A percentile compares a stretch with the other conserved stretches of the same genome.
Conservation (phyloP, 257 asterid species). For the Scutellaria galericulata region DNA sequence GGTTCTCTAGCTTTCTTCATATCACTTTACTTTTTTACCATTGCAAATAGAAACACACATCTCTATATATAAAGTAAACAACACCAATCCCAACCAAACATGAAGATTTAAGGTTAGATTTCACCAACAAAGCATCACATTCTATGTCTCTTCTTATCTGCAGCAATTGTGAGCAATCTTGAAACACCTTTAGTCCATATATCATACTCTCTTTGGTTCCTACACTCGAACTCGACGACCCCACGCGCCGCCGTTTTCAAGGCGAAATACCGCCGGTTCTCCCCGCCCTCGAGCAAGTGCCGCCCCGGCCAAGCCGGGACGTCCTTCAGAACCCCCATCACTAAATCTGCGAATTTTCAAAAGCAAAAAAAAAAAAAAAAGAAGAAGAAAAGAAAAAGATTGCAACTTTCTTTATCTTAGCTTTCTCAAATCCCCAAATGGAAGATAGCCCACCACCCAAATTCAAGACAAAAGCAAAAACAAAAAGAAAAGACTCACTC, state of each 20-base stretch:
- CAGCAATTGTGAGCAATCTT: slow-evolving; percentile 74
- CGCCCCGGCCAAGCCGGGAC: slow-evolving; percentile 98
- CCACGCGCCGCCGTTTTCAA: slow-evolving; percentile 80
- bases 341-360: slow-evolving; percentile 64
- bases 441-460: slow-evolving; percentile 60
- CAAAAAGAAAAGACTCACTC: slow-evolving; percentile 57
- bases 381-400: slow-evolving; percentile 34
- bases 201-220: slow-evolving; percentile 84
- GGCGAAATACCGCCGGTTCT: slow-evolving; percentile 74
- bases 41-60: slow-evolving; percentile 33
- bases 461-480: slow-evolving; percentile 44
- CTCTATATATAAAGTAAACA: not conserved
- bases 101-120: slow-evolving; percentile 34
- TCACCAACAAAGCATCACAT: slow-evolving; percentile 30
- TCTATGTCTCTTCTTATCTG: slow-evolving; percentile 62
- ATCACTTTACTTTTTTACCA: slow-evolving; percentile 39
- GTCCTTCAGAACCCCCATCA: slow-evolving; percentile 79
- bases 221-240: slow-evolving; percentile 87
- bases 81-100: slow-evolving; percentile 47
- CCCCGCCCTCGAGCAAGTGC: slow-evolving; percentile 91
- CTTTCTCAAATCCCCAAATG: slow-evolving; percentile 88
- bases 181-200: slow-evolving; percentile 96
- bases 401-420: slow-evolving; percentile 41
- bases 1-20: slow-evolving; percentile 43
- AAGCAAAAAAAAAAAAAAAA: slow-evolving; percentile 13